These are phyloP conservation scores for Tolypocladium nubicola DNA, from an alignment of 2,329 filamentous ascomycete genomes.

Conservation along the genomic window DNA sequence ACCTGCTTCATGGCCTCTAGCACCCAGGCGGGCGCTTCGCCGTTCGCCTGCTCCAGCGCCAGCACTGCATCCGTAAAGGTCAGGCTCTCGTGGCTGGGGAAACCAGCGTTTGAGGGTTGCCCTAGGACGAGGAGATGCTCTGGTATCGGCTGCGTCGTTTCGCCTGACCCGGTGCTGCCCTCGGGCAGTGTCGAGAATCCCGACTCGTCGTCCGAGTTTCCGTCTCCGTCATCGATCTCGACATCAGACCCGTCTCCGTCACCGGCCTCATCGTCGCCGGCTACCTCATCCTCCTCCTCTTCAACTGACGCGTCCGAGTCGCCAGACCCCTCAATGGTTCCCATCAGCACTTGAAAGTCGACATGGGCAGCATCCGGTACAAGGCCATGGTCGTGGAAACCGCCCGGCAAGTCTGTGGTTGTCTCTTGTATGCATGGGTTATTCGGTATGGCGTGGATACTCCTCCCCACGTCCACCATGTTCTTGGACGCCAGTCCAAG, in stretches of 20 bases:
- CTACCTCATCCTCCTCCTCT: slow-evolving; percentile 9
- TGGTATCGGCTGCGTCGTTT: not conserved
- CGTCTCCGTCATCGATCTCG: not conserved
- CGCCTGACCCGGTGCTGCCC: not conserved
- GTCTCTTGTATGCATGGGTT: slow-evolving; percentile 15
- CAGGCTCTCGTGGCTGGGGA: not conserved
- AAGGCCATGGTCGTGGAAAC: not conserved
- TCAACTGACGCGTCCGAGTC: not conserved
- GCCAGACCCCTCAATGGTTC: not conserved
- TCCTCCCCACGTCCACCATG: slow-evolving; percentile 15
- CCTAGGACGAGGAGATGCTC: not conserved
- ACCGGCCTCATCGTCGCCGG: slow-evolving; percentile 7
- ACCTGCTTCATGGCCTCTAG: not conserved
- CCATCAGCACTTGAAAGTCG: not conserved
- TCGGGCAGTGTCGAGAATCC: not conserved
- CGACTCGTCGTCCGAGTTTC: not conserved
- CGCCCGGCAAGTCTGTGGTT: not conserved
- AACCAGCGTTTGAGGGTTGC: not conserved
- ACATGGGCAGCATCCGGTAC: not conserved
- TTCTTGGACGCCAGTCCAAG: slow-evolving; percentile 10
- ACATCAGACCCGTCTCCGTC: slow-evolving; percentile 10
- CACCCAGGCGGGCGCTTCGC: not conserved
- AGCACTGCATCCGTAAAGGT: not conserved
- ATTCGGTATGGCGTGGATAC: slow-evolving; percentile 15
- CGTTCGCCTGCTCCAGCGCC: not conserved